These are phyloP conservation scores for Diversispora eburnea DNA, from an alignment of 192 early-diverging fungal species.

Conservation along the genomic window DNA sequence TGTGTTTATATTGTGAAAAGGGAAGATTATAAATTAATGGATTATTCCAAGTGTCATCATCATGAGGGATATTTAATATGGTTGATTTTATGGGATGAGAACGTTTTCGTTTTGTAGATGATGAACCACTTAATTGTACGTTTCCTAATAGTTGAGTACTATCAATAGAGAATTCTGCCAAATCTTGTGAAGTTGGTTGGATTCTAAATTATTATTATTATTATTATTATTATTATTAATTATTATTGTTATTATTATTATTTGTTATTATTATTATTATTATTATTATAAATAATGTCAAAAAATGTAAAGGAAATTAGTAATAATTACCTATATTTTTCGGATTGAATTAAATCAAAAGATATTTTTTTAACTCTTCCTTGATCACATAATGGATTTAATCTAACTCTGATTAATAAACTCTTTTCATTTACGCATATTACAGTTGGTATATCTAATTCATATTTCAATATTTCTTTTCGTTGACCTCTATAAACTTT, in stretches of 20 bases:
- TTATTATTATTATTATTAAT: no score
- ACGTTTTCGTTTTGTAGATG: constrained; percentile 3
- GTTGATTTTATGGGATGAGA: constrained; percentile 29
- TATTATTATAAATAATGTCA: background rate
- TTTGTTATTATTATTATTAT: no score
- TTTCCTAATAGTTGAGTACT: constrained; percentile 15
- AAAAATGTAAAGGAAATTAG: background rate
- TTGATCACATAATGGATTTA: constrained; percentile 11
- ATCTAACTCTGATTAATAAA: constrained; percentile 20
- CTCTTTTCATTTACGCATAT: constrained; percentile 13
- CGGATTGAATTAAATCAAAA: constrained; percentile 26
- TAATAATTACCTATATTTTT: constrained; percentile 25
- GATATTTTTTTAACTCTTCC: constrained; percentile 12
- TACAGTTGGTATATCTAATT: constrained; percentile 27
- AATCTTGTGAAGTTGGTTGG: constrained; percentile 19
- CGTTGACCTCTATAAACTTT: constrained; percentile 30
- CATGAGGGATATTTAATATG: background rate
- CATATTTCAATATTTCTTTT: constrained; percentile 28
- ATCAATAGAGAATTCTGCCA: constrained; percentile 21
- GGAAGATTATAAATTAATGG: constrained; percentile 29
- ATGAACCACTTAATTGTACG: constrained; percentile 24
- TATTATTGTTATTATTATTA: no score
- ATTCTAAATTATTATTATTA: background rate
- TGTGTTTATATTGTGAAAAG: background rate
- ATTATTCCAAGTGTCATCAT: constrained; percentile 24